phyloP scores from a whole-genome alignment of 129 eudicot species.

The Helichrysum umbraculigerum region DNA sequence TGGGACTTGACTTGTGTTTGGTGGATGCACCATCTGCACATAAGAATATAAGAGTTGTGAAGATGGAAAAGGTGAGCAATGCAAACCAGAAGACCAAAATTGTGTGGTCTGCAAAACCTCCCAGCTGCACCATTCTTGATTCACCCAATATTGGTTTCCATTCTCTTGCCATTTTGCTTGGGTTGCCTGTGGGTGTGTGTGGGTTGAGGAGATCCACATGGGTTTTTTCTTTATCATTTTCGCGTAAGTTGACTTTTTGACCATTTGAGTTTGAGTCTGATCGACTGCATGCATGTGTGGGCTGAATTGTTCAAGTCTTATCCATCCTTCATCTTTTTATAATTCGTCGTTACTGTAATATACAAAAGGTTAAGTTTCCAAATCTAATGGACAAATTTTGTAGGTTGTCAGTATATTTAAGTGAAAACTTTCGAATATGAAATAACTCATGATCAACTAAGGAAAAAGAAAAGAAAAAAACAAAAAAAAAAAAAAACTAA shows the following conservation, averaged over 20 bases:
- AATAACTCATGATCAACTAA: too few species aligned
- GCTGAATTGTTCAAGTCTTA: slow-evolving; percentile 1
- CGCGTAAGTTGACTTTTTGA: slow-evolving; percentile 28
- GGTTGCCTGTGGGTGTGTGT: neutral
- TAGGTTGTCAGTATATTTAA: too few species aligned
- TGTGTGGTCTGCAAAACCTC: slow-evolving; percentile 27
- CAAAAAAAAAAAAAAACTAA: too few species aligned
- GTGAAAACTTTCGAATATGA: too few species aligned
- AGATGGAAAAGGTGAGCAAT: slow-evolving; percentile 16
- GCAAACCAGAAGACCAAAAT: slow-evolving; percentile 19
- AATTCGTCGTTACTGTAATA: neutral
- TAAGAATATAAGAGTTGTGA: slow-evolving; percentile 23
- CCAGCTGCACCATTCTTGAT: slow-evolving; percentile 15
- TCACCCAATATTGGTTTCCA: slow-evolving; percentile 23
- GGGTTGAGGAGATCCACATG: slow-evolving; percentile 20
- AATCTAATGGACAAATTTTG: neutral
- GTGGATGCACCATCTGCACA: slow-evolving; percentile 23
- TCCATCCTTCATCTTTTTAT: slow-evolving; percentile 10
- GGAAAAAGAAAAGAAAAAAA: too few species aligned
- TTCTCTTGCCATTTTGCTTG: slow-evolving; percentile 24
- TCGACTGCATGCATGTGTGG: slow-evolving; percentile 22
- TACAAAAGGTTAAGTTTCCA: neutral
- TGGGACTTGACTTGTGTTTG: slow-evolving; percentile 16
- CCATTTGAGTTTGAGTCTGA: slow-evolving; percentile 1
- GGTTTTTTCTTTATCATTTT: slow-evolving; percentile 17